These are phyloP conservation scores for Acrocalymma vagum DNA, from an alignment of 2,329 filamentous ascomycete species.

Conservation along the genomic window DNA sequence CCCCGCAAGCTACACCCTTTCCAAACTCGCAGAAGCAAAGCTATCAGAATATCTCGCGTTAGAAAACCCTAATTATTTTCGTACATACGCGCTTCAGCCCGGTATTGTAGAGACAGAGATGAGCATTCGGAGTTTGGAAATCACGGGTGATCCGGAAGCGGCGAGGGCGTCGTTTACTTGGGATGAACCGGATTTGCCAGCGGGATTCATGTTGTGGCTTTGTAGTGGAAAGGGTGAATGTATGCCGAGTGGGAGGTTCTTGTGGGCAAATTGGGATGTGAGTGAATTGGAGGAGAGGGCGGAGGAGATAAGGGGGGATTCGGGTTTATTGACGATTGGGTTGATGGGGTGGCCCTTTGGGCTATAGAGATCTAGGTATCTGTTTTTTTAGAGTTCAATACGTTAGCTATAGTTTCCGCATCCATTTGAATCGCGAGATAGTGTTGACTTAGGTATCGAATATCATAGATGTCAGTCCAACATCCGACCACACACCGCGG, in stretches of 20 bases:
- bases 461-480: too few relatives aligned
- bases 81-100: background rate
- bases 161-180: background rate
- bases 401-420: too few relatives aligned
- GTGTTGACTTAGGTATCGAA: too few relatives aligned
- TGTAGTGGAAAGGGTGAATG: background rate
- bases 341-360: background rate
- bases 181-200: background rate
- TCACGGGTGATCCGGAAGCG: background rate
- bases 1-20: constrained; percentile 11
- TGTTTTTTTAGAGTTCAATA: too few relatives aligned
- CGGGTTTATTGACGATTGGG: background rate
- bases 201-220: constrained; percentile 1
- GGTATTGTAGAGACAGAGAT: background rate
- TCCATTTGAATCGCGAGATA: too few relatives aligned
- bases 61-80: background rate
- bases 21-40: constrained; percentile 13
- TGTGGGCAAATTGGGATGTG: constrained; percentile 39
- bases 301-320: background rate
- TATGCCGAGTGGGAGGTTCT: constrained; percentile 18
- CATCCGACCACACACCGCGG: too few relatives aligned
- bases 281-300: constrained; percentile 25
- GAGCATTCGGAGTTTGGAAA: background rate
- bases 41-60: constrained; percentile 13
- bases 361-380: too few relatives aligned